Base-by-base conservation (phyloP, 1,284 basidiomycete genomes). In the Ustilago vetiveriae region DNA sequence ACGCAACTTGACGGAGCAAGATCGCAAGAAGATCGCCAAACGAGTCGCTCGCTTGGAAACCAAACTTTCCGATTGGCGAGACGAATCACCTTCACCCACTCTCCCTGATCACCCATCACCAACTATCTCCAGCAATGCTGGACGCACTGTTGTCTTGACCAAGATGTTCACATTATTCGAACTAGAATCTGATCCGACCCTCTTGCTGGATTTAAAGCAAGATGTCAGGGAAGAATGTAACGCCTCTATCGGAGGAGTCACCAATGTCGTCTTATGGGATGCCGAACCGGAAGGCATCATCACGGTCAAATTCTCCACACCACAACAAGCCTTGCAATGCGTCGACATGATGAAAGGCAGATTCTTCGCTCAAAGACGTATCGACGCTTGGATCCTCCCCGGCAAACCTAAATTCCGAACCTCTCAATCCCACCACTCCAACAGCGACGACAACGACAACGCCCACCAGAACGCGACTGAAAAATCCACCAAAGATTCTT, bases 141-240 rank as follows among this genome's bases (percentile, higher is more conserved):
- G 54, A 4, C 57, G 66, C 37, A 70, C 54, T 10, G 62, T 79
- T 1, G 66, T 77, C 6, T 63, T 77, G 6, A 74, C 73, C 24
- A 89, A 92, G 75, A 98, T 98, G 94, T 99, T 99, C 81, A 90
- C 90, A 6, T 85, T 92, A 3, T 83, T 90, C 69, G 92, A 96
- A 75, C 86, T 99, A 1, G 90, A 92, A 32, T 88, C 92, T 73
- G 95, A 99, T 75, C 86, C 92, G 0, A 87, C 90, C 4, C 84
- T 98, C 19, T 84, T 98, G 11, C 86, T 98, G 10, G 95, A 98
- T 75, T 86, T 98, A 47, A 97, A 97, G 79, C 91, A 96, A 74
- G 95, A 98, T 72, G 94, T 98, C 9, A 87, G 95, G 52, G 93
- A 96, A 35, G 95, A 99, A 79, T 96, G 93, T 68, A 89, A 90